Evolutionary conservation across 352 stramenopile species (phyloP), one percentile per base, ranked within the genome.

Genomic region (Globisporangium paroecandrum): DNA sequence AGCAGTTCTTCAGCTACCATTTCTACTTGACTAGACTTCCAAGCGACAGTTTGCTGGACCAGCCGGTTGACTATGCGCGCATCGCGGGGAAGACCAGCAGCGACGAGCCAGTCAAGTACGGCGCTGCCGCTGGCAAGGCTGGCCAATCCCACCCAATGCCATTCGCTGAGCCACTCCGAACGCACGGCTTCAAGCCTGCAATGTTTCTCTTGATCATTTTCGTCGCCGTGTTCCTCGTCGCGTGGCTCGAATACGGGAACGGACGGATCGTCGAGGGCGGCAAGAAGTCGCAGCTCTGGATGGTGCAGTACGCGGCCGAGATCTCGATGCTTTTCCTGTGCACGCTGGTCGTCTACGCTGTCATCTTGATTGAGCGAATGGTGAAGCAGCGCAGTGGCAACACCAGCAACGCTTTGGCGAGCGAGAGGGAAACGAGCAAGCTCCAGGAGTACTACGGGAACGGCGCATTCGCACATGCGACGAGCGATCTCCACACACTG

Each of bases 211-310:
- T 68, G 12, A 64, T 74, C 38, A 24, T 77, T 13, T 67, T 65
- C 41, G 18, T 63, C 34, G 69, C 62, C 1, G 56, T 76, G 2
- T 65, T 77, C 27, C 41, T 76, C 55, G 66, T 65, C 2, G 58
- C 62, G 24, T 56, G 49, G 15, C 47, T 79, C 15, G 71, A 76
- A 43, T 78, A 67, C 34, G 69, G 67, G 24, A 69, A 74, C 46
- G 74, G 74, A 5, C 49, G 69, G 12, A 66, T 78, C 43, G 68
- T 71, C 47, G 38, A 70, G 4, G 54, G 69, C 32, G 74, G 66
- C 2, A 34, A 65, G 15, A 66, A 74, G 60, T 66, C 75, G n/a
- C 66, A 81, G 62, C 73, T 75, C 57, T 81, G 75, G 75, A 69
- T 69, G 34, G 1, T 75, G 34, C 66, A 81, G 67, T 66, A 71